Percentiles rank a stretch among this genome's conserved stretches.
Conservation (phyloP, 169 alveolate species). For the Eimeria tenella region DNA sequence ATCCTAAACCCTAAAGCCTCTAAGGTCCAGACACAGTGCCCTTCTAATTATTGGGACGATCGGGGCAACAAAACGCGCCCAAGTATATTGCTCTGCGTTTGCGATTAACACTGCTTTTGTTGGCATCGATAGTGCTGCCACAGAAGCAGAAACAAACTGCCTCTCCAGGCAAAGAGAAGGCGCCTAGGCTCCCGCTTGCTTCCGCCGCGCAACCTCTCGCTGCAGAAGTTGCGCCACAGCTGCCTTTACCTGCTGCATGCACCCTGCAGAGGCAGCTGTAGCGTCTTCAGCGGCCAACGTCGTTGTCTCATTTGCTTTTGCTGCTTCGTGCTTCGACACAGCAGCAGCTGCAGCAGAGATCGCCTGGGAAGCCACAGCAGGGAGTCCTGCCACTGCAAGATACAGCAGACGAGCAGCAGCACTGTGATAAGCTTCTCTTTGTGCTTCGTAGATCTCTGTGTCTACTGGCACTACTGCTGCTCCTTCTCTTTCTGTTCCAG, state of each 20-base stretch:
- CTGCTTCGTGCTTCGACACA: background rate
- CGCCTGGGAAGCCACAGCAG: slow-evolving; percentile 21
- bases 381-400: slow-evolving; percentile 53
- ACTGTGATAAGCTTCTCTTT: slow-evolving; percentile 30
- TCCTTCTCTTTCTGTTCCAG: background rate
- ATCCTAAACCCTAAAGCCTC: background rate
- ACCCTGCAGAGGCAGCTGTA: slow-evolving; percentile 3
- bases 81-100: no score
- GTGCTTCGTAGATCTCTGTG: background rate
- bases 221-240: slow-evolving; percentile 59
- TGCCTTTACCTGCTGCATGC: slow-evolving; percentile 54
- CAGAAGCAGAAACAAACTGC: background rate
- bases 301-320: background rate
- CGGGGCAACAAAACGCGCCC: no score
- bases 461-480: background rate
- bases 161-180: background rate
- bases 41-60: no score
- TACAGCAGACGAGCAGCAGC: slow-evolving; percentile 54
- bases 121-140: no score
- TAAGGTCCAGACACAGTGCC: no score
- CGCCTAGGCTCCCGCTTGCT: background rate
- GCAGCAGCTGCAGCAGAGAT: slow-evolving; percentile 26
- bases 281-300: background rate
- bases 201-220: background rate
- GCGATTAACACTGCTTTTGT: no score